phyloP scores from a whole-genome alignment of 169 alveolate genomes.

The Cryptosporidium sp. region DNA sequence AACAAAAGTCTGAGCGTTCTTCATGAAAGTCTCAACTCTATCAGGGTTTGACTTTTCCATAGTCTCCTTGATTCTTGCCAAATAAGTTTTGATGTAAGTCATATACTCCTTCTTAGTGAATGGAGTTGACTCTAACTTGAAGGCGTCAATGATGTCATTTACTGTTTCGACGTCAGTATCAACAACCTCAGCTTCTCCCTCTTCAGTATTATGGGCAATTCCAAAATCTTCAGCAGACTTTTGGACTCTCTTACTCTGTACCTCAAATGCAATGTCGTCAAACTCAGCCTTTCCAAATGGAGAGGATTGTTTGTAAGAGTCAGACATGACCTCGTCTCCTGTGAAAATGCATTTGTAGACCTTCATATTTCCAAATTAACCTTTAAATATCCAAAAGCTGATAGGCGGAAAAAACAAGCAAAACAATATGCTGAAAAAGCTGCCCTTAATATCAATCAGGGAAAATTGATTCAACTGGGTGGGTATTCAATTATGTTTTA shows the following conservation, averaged over 20 bases:
- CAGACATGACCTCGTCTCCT: slow-evolving; percentile 92
- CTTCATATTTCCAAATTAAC: slow-evolving; percentile 63
- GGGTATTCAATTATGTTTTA: neutral
- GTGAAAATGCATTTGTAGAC: slow-evolving; percentile 90
- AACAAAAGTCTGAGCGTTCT: slow-evolving; percentile 89
- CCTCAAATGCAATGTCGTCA: slow-evolving; percentile 90
- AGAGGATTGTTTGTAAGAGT: slow-evolving; percentile 87
- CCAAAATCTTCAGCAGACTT: slow-evolving; percentile 92
- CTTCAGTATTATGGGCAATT: slow-evolving; percentile 91
- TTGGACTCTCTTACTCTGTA: slow-evolving; percentile 86
- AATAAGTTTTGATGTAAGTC: slow-evolving; percentile 90
- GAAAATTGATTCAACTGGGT: neutral
- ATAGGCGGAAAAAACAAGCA: neutral
- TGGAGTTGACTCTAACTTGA: slow-evolving; percentile 90
- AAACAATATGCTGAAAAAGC: neutral
- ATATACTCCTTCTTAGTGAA: slow-evolving; percentile 92
- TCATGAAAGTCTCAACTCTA: slow-evolving; percentile 90
- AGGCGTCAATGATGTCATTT: slow-evolving; percentile 91
- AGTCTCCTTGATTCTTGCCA: slow-evolving; percentile 87
- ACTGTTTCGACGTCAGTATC: slow-evolving; percentile 89
- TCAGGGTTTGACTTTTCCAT: slow-evolving; percentile 90
- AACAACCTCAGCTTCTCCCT: slow-evolving; percentile 83
- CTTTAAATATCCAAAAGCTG: slow-evolving; percentile 17
- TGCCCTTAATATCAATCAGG: neutral
- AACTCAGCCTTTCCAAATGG: slow-evolving; percentile 88